phyloP scores from a whole-genome alignment of 2,329 filamentous ascomycete genomes.

The Cercospora sp. region DNA sequence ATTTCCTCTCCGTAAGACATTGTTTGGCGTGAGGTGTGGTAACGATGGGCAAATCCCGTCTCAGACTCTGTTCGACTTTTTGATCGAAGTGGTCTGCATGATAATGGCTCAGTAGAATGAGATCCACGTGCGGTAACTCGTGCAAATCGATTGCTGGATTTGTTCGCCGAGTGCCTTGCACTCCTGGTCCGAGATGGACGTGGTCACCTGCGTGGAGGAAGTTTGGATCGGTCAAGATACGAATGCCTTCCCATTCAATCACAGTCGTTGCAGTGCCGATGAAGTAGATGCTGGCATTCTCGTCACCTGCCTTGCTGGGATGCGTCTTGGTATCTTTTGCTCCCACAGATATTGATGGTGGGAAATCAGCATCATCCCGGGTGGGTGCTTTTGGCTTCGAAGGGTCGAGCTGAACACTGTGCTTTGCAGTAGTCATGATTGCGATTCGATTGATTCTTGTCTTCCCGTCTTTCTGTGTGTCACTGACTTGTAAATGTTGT shows the following conservation, averaged over 20 bases:
- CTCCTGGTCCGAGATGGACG: conserved; percentile 65
- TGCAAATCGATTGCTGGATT: conserved; percentile 63
- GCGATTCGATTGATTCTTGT: not conserved
- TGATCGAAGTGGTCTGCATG: conserved; percentile 62
- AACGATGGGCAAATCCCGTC: conserved; percentile 60
- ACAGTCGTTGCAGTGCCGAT: conserved; percentile 60
- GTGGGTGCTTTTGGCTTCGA: conserved; percentile 42
- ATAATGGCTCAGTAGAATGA: conserved; percentile 64
- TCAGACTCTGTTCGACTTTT: conserved; percentile 53
- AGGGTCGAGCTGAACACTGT: conserved; percentile 46
- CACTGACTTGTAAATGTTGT: not conserved
- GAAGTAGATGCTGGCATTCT: conserved; percentile 54
- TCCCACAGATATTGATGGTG: conserved; percentile 41
- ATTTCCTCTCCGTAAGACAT: conserved; percentile 50
- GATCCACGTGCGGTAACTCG: conserved; percentile 60
- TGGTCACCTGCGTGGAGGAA: conserved; percentile 67
- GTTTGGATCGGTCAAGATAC: conserved; percentile 61
- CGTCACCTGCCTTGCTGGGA: conserved; percentile 41
- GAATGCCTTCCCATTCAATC: conserved; percentile 55
- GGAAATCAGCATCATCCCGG: conserved; percentile 38
- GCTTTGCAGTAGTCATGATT: conserved; percentile 35
- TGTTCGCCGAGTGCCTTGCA: conserved; percentile 55
- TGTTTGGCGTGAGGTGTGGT: conserved; percentile 62
- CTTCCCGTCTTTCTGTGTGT: not conserved
- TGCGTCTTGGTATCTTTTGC: conserved; percentile 50